Evolutionary conservation across 441 rosid species (phyloP), one percentile per base, ranked within the genome.

Genomic region (Mallotus repandus): DNA sequence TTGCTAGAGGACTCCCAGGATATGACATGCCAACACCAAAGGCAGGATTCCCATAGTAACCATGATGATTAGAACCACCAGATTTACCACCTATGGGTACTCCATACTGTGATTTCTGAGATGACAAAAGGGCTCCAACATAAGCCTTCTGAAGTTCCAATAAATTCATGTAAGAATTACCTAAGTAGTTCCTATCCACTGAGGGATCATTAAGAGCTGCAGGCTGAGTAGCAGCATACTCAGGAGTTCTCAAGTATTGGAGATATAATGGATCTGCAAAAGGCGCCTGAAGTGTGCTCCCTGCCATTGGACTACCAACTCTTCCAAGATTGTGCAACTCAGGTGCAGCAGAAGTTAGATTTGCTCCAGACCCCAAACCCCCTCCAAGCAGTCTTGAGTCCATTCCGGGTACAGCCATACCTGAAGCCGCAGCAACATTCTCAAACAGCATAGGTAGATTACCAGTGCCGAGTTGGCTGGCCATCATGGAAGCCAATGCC

Each of bases 1-100:
- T 76, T 9, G 73, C 89, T 41, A 83, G 43, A 18, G 86, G 85
- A 67, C 79, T 82, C 53, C 91, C 91, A 52, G 88, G 70, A 83
- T 87, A 89, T 48, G 89, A 73, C 87, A 88, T 76, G 72, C 86
- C 92, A 75, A 85, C 74, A 73, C 85, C 87, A 77, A 70, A 77
- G 25, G 83, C 80, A 16, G 87, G 80, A 81, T 85, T 88, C 45
- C 91, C 91, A 68, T 82, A 84, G 63, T 80, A 83, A 29, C 32
- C 32, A 49, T 84, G 81, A 60, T 79, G 81, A 76, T 76, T 83
- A 74, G 78, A 57, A 69, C 77, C 73, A 22, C 83, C 84, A 53
- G 89, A 83, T 80, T 84, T 86, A 25, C 88, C 83, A 32, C 76
- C 69, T 63, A 70, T 82, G 18, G 87, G 83, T 60, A 78, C 70